Conservation (phyloP, 2,329 filamentous ascomycete genomes). For the Plenodomus tracheiphilus region DNA sequence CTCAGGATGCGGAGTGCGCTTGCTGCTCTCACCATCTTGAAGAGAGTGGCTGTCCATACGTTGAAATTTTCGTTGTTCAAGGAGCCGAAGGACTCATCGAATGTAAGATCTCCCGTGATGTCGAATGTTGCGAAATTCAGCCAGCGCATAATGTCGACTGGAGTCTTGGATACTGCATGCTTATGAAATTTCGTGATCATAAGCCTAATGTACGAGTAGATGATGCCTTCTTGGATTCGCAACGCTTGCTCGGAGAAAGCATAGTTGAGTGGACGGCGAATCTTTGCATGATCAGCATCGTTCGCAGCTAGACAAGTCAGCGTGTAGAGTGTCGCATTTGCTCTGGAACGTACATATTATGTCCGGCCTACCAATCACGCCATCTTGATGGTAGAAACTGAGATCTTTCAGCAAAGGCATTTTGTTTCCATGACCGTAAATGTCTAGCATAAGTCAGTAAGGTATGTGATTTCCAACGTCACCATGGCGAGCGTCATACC, state of each 20-base stretch:
- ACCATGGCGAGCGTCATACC: neutral
- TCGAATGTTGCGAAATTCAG: constrained; percentile 30
- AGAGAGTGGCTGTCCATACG: constrained; percentile 24
- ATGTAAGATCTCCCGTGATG: constrained; percentile 31
- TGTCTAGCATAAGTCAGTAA: constrained; percentile 3
- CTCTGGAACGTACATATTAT: constrained; percentile 11
- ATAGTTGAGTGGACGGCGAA: constrained; percentile 17
- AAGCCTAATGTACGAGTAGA: constrained; percentile 18
- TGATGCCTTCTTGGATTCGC: constrained; percentile 18
- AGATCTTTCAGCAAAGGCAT: constrained; percentile 14
- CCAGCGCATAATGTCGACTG: constrained; percentile 17
- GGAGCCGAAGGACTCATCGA: constrained; percentile 33
- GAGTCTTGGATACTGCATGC: constrained; percentile 1
- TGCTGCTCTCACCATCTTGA: constrained; percentile 10
- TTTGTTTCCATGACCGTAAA: constrained; percentile 12
- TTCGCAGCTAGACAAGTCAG: constrained; percentile 7
- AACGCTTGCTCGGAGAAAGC: constrained; percentile 21
- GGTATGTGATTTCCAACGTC: neutral
- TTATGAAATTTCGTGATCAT: constrained; percentile 14
- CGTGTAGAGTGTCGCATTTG: neutral
- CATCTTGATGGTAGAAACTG: constrained; percentile 5
- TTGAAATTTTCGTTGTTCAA: constrained; percentile 20
- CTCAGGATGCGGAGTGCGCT: constrained; percentile 8
- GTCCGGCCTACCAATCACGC: neutral
- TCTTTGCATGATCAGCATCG: constrained; percentile 14